Evolutionary conservation across 192 early-diverging fungal species (phyloP).

Genomic region (Rhizophlyctis rosea): DNA sequence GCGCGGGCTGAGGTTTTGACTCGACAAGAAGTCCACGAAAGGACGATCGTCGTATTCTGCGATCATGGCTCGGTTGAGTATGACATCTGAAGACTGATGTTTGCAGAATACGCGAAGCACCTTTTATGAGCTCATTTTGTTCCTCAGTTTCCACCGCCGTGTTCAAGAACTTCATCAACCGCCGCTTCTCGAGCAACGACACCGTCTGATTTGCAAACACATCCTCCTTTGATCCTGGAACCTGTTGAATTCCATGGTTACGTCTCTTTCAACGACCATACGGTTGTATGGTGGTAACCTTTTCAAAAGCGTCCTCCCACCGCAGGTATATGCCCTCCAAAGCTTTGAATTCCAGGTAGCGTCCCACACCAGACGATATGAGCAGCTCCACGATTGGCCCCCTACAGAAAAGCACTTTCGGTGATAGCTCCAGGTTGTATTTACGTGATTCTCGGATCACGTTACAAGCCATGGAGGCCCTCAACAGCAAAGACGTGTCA

Average conservation of each 20-base stretch:
- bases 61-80: slow-evolving; percentile 6
- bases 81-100: too few species aligned
- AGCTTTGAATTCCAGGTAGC: slow-evolving; percentile 86
- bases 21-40: slow-evolving; percentile 11
- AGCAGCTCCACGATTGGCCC: slow-evolving; percentile 73
- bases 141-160: slow-evolving; percentile 13
- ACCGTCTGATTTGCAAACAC: slow-evolving; percentile 78
- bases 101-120: not conserved
- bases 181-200: slow-evolving; percentile 79
- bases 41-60: slow-evolving; percentile 4
- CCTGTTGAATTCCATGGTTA: slow-evolving; percentile 31
- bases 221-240: slow-evolving; percentile 89
- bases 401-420: slow-evolving; percentile 66
- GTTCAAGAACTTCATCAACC: slow-evolving; percentile 85
- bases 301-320: slow-evolving; percentile 40
- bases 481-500: not conserved
- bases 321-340: slow-evolving; percentile 68
- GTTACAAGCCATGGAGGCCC: not conserved
- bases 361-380: slow-evolving; percentile 72
- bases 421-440: slow-evolving; percentile 67
- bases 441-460: slow-evolving; percentile 48
- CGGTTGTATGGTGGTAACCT: not conserved
- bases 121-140: not conserved
- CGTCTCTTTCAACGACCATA: not conserved
- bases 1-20: slow-evolving; percentile 17